phyloP scores from a whole-genome alignment of 495 filamentous ascomycete species.

The Penicillium pancosmium region DNA sequence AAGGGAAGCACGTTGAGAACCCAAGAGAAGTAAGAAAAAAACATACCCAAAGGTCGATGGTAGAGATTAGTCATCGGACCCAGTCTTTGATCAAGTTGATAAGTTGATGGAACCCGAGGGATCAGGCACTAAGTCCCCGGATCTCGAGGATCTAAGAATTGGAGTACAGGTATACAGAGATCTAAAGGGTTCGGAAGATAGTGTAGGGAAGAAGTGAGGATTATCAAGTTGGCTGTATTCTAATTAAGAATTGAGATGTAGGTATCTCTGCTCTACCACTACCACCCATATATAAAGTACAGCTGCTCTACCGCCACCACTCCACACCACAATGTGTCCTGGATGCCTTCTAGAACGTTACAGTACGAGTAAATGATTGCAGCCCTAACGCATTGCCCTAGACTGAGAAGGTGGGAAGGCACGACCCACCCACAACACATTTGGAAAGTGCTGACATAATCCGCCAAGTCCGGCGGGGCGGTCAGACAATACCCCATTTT shows the following conservation, averaged over 20 bases:
- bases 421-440: not conserved
- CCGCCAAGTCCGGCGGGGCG: not conserved
- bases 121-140: not conserved
- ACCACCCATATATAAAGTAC: too few relatives aligned
- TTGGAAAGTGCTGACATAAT: conserved; percentile 12
- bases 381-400: conserved; percentile 33
- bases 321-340: not conserved
- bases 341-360: conserved; percentile 23
- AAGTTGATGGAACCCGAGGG: not conserved
- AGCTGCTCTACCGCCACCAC: too few relatives aligned
- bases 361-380: not conserved
- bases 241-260: too few relatives aligned
- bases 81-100: conserved; percentile 20
- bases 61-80: conserved; percentile 39
- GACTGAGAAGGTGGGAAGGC: not conserved
- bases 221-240: too few relatives aligned
- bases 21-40: conserved; percentile 3
- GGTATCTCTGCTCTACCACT: too few relatives aligned
- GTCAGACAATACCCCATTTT: not conserved
- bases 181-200: too few relatives aligned
- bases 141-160: not conserved
- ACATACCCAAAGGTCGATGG: conserved; percentile 22
- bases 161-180: not conserved
- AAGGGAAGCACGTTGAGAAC: not conserved
- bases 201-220: not conserved